These are phyloP conservation scores for Brettanomyces nanus DNA, from an alignment of 805 yeast species.

Conservation along the genomic window DNA sequence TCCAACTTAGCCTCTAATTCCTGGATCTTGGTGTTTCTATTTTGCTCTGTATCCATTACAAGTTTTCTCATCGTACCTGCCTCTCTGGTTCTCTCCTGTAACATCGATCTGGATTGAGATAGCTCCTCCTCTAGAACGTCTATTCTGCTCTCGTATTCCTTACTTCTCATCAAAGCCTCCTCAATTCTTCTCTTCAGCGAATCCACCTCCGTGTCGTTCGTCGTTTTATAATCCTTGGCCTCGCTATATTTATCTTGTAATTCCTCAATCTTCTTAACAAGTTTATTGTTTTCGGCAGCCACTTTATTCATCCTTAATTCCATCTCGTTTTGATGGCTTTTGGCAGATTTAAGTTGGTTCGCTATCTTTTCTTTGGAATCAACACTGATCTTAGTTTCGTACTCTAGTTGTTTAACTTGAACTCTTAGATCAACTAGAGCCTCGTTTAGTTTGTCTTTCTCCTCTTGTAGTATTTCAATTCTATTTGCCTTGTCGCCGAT, in stretches of 20 bases:
- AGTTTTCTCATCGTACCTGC: constrained; percentile 62
- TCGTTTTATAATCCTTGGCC: constrained; percentile 21
- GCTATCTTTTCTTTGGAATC: constrained; percentile 34
- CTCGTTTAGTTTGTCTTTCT: constrained; percentile 32
- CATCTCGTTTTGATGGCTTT: constrained; percentile 25
- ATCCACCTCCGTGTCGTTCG: constrained; percentile 34
- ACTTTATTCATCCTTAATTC: constrained; percentile 31
- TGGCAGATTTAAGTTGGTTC: constrained; percentile 33
- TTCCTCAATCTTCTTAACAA: constrained; percentile 32
- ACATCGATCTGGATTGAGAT: constrained; percentile 58
- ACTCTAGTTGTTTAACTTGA: constrained; percentile 32
- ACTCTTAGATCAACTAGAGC: constrained; percentile 32
- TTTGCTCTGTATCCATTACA: constrained; percentile 60
- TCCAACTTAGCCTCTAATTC: constrained; percentile 48
- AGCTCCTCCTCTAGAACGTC: constrained; percentile 77
- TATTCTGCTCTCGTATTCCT: constrained; percentile 52
- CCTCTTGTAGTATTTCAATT: constrained; percentile 30
- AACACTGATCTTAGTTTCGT: constrained; percentile 26
- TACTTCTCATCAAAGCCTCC: constrained; percentile 56
- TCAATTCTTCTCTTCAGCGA: constrained; percentile 59
- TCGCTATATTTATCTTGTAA: constrained; percentile 31
- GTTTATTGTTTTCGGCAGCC: constrained; percentile 35
- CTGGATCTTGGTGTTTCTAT: constrained; percentile 38
- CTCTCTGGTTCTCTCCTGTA: constrained; percentile 80
- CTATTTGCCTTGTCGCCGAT: constrained; percentile 30